Base-by-base conservation (phyloP, 164 flowering plant genomes). In the Buxus sempervirens region DNA sequence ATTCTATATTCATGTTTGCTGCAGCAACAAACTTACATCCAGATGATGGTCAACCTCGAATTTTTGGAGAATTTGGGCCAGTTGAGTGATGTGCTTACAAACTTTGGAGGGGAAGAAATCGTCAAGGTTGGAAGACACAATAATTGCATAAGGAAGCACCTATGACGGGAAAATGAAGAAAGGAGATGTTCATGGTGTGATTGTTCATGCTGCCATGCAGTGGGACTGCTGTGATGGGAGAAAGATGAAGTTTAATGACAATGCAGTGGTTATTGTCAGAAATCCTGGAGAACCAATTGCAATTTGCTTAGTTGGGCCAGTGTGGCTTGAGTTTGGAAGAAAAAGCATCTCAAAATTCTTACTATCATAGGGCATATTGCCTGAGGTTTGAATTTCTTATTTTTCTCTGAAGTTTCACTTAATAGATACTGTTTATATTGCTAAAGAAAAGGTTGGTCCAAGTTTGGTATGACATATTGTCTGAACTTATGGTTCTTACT, bases 61-160 rank as follows among this genome's bases (percentile, higher is more conserved):
- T 93, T 90, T 26, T 97, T 88, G 23, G 98, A 95, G 75, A 90
- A 92, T 72, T 91, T 96, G 97, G 64, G 98, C 97, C 10, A 89
- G 87, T 67, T 77, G 71, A 64, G 88, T 88, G 15, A 84, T 78
- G 88, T 95, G 98, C 85, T 92, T 95, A 64, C 92, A 90, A 79
- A 85, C 92, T 24, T 54, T 88, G 63, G 88, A 82, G 75, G 88
- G 90, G 24, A 86, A 78, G 84, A 89, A 86, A 81, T 96, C 92
- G 38, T 96, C 98, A 25, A 85, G 94, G 65, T 65, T 95, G 68
- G 98, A 97, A 54, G 97, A 95, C 80, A 89, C 82, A 21, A 89
- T 92, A 61, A 82, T 88, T 55, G 96, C 85, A 69, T 89, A 91
- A 91, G 76, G 97, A 91, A 79, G 96, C 91, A 62, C 90, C 93